Conservation (phyloP, 1,139 yeast species). For the Geotrichum citri-aurantii region DNA sequence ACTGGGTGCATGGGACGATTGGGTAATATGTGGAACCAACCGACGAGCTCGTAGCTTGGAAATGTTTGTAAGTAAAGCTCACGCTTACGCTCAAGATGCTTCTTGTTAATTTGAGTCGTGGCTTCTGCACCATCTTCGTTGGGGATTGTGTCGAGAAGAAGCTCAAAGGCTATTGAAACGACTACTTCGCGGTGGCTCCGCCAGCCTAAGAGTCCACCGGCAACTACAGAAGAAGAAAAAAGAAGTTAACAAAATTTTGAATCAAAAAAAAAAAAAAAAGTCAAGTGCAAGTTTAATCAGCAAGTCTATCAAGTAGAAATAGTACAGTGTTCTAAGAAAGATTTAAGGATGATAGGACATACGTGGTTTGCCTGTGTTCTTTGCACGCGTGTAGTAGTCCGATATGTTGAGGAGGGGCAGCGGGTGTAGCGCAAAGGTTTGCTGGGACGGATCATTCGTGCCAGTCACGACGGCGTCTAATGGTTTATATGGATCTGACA, state of each 20-base stretch:
- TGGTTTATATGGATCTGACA: background rate
- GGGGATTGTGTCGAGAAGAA: conserved; percentile 18
- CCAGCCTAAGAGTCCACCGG: conserved; percentile 35
- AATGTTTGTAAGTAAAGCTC: conserved; percentile 31
- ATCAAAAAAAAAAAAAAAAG: background rate
- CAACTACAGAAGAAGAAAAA: conserved; percentile 22
- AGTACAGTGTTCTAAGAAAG: no score
- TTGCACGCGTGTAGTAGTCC: conserved; percentile 34
- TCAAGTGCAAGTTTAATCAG: background rate
- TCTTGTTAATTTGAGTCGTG: conserved; percentile 13
- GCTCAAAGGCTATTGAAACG: conserved; percentile 34
- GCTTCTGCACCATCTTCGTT: background rate
- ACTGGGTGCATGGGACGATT: conserved; percentile 21
- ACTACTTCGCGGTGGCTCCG: conserved; percentile 29
- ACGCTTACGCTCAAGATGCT: conserved; percentile 24
- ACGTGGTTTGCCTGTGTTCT: conserved; percentile 20
- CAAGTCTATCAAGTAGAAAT: background rate
- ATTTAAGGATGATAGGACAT: background rate
- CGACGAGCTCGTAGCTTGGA: conserved; percentile 33
- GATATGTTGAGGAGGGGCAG: conserved; percentile 36
- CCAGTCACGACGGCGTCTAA: background rate
- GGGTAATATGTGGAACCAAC: conserved; percentile 31
- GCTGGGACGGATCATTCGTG: conserved; percentile 6
- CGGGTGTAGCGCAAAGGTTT: conserved; percentile 32
- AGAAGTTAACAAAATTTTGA: background rate